Evolutionary conservation across 2,329 filamentous ascomycete species (phyloP).

Genomic region (Colletotrichum navitas): DNA sequence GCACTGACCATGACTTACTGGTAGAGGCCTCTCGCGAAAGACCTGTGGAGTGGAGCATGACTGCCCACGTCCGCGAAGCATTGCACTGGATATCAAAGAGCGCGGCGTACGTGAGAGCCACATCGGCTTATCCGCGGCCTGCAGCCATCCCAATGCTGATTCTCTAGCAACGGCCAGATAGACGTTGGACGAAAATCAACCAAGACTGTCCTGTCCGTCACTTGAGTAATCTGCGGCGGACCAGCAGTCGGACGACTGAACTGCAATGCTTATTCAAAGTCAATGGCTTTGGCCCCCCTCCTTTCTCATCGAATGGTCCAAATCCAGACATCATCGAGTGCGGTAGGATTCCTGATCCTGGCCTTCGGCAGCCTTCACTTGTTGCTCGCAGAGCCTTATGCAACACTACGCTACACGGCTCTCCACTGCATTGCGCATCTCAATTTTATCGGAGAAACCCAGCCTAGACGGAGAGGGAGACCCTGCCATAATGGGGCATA

Average conservation of each 20-base stretch:
- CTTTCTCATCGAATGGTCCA: background rate
- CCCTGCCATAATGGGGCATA: background rate
- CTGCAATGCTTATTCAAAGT: constrained; percentile 3
- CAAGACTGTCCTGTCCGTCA: background rate
- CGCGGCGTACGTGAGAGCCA: background rate
- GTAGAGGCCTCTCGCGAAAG: constrained; percentile 4
- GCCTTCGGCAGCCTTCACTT: background rate
- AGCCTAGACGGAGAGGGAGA: background rate
- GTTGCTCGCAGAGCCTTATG: constrained; percentile 1
- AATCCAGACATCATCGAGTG: constrained; percentile 1
- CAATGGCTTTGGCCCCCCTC: constrained; percentile 5
- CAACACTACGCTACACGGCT: background rate
- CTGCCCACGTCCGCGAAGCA: background rate
- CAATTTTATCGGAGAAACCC: background rate
- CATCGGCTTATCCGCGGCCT: background rate
- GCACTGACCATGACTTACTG: constrained; percentile 29
- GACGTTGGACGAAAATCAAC: constrained; percentile 1
- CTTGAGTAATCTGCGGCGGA: constrained; percentile 1
- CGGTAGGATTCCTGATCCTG: background rate
- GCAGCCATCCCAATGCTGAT: constrained; percentile 6
- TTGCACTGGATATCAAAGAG: background rate
- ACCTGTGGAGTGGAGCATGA: constrained; percentile 3
- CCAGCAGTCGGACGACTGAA: constrained; percentile 8
- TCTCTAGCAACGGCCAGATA: background rate
- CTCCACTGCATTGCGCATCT: constrained; percentile 9